Base-by-base conservation (phyloP, 768 basidiomycete genomes). In the Cyclocybe aegerita region DNA sequence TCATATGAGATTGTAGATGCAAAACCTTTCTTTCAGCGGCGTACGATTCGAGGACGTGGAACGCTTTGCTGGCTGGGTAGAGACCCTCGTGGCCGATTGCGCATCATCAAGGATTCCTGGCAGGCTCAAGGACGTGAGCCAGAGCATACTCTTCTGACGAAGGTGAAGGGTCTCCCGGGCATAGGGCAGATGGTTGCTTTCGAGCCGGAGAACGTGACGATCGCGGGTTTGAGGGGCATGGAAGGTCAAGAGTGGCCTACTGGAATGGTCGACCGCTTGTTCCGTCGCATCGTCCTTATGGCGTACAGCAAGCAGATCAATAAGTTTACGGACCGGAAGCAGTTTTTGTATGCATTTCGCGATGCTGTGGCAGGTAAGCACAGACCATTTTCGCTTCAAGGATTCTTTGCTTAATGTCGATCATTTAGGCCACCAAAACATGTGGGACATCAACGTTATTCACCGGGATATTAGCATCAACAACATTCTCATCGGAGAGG, bases 391-490 rank as follows among this genome's bases (percentile, higher is more conserved):
- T 3, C 36, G 44, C 32, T 35, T 23, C 14, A 36, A 11, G 34
- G 4, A 2, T 23, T 11, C n/a, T 9, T 9, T 41, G 12, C 14
- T 42, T 12, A 16, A 33, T 32, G 9, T 31, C 16, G 23, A 6
- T 33, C 9, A n/a, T 34, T 9, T 16, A 64, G 62, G 60, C 4
- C 56, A 58, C 46, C 48, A 39, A 2, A 54, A 53, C 38, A 48
- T 56, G 14, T 57, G 37, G 40, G 35, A 29, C 17, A 14, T 45
- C 2, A 49, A 49, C 9, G 52, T 66, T 36, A 50, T 64, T 16
- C 61, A 66, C 33, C 54, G 65, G 14, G 61, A 62, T 35, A 58
- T 66, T 23, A 64, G 58, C 35, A 43, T 46, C 7, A 43, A 47
- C 9, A 65, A 64, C 34, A 53, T 64, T 38, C 52, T 60, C 7